Base-by-base conservation (phyloP, 495 filamentous ascomycete genomes). In the Aspergillus ellipticus region DNA sequence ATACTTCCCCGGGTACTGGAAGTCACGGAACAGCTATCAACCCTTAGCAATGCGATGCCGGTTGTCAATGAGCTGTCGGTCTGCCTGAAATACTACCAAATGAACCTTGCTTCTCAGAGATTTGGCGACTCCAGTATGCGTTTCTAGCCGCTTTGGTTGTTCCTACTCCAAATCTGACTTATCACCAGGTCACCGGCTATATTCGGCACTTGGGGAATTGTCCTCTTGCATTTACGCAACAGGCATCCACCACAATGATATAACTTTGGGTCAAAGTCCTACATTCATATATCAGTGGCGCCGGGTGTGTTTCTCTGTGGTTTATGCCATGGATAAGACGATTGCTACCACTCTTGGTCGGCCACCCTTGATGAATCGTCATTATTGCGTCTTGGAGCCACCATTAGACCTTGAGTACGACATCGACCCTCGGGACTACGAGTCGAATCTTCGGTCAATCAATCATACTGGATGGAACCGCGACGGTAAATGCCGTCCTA, bases 381-480 rank as follows among this genome's bases (percentile, higher is more conserved):
- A 71, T 6, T 80, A 76, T 56, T 72, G 70, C 41, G 70, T 72
- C 0, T 70, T 79, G 13, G 75, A 81, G 4, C 55, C 75, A 13
- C 78, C 79, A 0, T 62, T 82, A 0, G 79, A 82, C 53, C 58
- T 82, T 11, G 66, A 54, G 35, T 75, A 79, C 47, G 61, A 70
- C 1, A 56, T 66, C 0, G 66, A 74, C 20, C 73, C 64, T 0
- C 33, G 55, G 4, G 70, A 73, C 13, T 62, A 72, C 1, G 61
- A 67, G 16, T 53, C 58, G 17, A 62, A 60, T 13, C 49, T 74
- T 20, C 47, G 50, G 0, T 61, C 52, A 11, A 61, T 82, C 0
- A 71, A 78, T 49, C 53, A 59, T n/a, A 59, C 66, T 13, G 79
- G 77, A 4, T 82, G 79, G 79, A 79, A 76, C 53, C 72, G 71